Evolutionary conservation across 345 rosid genomes (phyloP).

Genomic region (Jatropha curcas): DNA sequence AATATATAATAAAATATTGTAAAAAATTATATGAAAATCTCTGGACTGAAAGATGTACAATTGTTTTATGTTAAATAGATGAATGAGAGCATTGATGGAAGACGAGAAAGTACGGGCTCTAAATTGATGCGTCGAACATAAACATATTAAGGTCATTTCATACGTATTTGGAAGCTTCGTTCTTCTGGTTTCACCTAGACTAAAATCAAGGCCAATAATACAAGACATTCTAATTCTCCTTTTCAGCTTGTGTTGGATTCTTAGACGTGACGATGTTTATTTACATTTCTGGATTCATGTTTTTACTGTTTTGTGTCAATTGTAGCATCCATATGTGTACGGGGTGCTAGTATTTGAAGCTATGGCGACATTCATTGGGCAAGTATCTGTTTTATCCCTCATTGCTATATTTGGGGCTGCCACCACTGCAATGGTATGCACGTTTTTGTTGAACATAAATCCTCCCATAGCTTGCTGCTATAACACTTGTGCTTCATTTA

Average conservation of each 20-base stretch:
- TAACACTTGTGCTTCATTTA: background rate
- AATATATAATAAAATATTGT: background rate
- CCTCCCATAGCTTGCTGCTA: background rate
- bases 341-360: constrained; percentile 92
- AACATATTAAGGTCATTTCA: constrained; percentile 3
- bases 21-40: background rate
- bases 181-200: background rate
- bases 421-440: constrained; percentile 83
- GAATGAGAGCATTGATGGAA: background rate
- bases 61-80: background rate
- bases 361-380: constrained; percentile 93
- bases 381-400: constrained; percentile 89
- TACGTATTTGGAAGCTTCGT: background rate
- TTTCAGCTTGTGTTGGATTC: too few species aligned
- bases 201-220: background rate
- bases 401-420: constrained; percentile 97
- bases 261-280: background rate
- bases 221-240: background rate
- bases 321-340: constrained; percentile 83
- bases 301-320: background rate
- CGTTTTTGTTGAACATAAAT: too few species aligned
- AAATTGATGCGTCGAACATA: background rate
- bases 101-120: background rate
- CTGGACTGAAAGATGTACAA: background rate
- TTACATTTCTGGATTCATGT: background rate